These are phyloP conservation scores for Claviceps digitariae DNA, from an alignment of 2,329 filamentous ascomycete species.

Conservation along the genomic window DNA sequence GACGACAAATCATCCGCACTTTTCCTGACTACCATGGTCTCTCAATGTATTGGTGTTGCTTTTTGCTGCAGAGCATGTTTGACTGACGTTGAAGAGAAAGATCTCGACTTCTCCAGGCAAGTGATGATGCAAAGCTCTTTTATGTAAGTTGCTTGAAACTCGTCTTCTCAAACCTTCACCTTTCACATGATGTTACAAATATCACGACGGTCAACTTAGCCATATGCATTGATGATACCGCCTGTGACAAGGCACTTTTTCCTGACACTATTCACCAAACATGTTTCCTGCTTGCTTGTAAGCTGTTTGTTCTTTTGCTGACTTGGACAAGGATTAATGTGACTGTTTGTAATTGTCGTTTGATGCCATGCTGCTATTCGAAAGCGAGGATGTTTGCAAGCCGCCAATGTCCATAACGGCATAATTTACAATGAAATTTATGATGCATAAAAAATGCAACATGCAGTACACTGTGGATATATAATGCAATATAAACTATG, in stretches of 20 bases:
- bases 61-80: constrained; percentile 1
- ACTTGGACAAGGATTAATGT: not conserved
- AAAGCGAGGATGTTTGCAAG: too few relatives aligned
- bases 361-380: not conserved
- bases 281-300: not conserved
- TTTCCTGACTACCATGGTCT: constrained; percentile 9
- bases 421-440: too few relatives aligned
- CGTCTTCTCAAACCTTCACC: not conserved
- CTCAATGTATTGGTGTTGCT: constrained; percentile 4
- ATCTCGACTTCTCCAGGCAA: not conserved
- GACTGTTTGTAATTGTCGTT: not conserved
- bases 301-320: not conserved
- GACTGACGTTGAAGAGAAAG: constrained; percentile 1
- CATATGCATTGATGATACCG: constrained; percentile 32
- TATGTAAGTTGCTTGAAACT: constrained; percentile 14
- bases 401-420: too few relatives aligned
- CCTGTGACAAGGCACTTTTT: constrained; percentile 31
- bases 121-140: not conserved
- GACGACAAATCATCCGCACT: constrained; percentile 25
- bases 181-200: constrained; percentile 27
- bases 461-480: too few relatives aligned
- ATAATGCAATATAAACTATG: too few relatives aligned
- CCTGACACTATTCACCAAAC: constrained; percentile 11
- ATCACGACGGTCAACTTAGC: constrained; percentile 37
- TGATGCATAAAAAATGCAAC: too few relatives aligned